phyloP scores from a whole-genome alignment of 306 rosid genomes.

The Begonia masoniana region DNA sequence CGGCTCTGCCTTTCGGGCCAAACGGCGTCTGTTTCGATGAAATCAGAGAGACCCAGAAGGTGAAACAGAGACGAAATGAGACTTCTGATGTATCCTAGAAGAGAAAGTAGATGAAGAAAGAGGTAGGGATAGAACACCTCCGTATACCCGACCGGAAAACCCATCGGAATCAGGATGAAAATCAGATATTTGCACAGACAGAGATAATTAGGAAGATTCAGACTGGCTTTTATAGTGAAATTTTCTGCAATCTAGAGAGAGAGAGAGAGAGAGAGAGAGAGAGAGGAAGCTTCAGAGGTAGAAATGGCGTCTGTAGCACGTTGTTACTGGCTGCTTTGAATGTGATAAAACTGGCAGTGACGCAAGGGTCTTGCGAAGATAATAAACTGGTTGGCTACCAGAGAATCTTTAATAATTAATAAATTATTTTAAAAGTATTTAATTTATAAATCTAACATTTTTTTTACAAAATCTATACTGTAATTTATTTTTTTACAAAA shows the following conservation, averaged over 20 bases:
- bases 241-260: neutral
- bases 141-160: constrained; percentile 68
- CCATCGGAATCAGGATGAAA: constrained; percentile 27
- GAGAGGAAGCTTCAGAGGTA: neutral
- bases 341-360: neutral
- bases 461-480: too few species aligned
- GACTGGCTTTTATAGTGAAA: too few species aligned
- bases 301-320: neutral
- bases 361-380: neutral
- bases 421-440: too few species aligned
- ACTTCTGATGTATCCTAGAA: constrained; percentile 45
- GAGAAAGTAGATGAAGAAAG: constrained; percentile 45
- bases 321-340: neutral
- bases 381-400: too few species aligned
- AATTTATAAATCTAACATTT: too few species aligned
- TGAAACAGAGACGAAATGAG: constrained; percentile 41
- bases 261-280: neutral
- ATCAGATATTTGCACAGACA: constrained; percentile 7
- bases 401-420: too few species aligned
- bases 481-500: too few species aligned
- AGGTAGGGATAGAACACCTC: constrained; percentile 53
- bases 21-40: constrained; percentile 35
- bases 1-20: constrained; percentile 27
- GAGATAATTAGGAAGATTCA: neutral
- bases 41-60: constrained; percentile 56